Percentiles rank a stretch among this genome's conserved stretches.
Evolutionary conservation across 1,139 yeast species (phyloP).

Genomic region (Komagataea norvegica): DNA sequence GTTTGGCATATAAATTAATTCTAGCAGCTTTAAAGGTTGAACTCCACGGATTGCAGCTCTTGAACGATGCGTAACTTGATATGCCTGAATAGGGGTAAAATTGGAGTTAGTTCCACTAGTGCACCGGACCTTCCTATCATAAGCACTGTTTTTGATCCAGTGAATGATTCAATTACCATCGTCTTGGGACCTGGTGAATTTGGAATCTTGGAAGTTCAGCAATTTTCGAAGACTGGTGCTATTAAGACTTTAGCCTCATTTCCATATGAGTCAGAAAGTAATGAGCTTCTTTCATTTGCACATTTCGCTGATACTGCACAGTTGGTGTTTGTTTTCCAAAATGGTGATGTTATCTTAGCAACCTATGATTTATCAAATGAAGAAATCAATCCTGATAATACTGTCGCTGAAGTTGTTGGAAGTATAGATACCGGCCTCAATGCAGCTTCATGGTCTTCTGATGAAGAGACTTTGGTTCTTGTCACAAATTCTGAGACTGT

Average conservation of each 20-base stretch:
- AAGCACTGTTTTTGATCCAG: conserved; percentile 61
- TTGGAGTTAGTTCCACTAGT: conserved; percentile 42
- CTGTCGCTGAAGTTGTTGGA: conserved; percentile 73
- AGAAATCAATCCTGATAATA: conserved; percentile 46
- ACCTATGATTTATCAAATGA: conserved; percentile 46
- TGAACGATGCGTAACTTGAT: conserved; percentile 61
- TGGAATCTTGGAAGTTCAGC: conserved; percentile 54
- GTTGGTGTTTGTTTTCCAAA: conserved; percentile 54
- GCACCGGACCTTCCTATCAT: conserved; percentile 48
- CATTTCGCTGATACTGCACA: conserved; percentile 66
- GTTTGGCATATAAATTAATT: too few relatives aligned
- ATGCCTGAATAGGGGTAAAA: conserved; percentile 52
- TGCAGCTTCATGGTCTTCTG: conserved; percentile 86
- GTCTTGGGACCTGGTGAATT: conserved; percentile 59
- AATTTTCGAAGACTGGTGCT: conserved; percentile 56
- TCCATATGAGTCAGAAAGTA: conserved; percentile 28
- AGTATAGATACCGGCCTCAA: conserved; percentile 71
- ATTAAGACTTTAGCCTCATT: conserved; percentile 52
- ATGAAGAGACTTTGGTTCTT: conserved; percentile 77
- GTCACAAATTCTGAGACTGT: conserved; percentile 61
- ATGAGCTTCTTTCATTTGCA: conserved; percentile 43
- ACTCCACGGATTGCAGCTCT: too few relatives aligned
- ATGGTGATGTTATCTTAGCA: conserved; percentile 68
- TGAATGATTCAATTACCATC: conserved; percentile 68
- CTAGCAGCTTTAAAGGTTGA: too few relatives aligned